These are phyloP conservation scores for Nicotiana knightiana DNA, from an alignment of 257 asterid species.

Conservation along the genomic window DNA sequence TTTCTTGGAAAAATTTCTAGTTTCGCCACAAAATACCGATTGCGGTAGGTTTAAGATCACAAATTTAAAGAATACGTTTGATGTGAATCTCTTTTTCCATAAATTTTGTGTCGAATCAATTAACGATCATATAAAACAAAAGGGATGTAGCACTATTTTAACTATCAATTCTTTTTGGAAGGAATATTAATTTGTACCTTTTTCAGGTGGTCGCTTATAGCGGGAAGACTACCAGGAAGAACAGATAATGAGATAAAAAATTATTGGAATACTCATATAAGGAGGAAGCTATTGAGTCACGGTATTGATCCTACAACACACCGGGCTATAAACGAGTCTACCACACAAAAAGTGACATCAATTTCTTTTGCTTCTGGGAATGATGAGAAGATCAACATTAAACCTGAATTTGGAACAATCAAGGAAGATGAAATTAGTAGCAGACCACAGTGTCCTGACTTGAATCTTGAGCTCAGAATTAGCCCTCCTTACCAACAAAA, in stretches of 20 bases:
- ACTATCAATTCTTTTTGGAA: no score
- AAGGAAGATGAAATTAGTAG: neutral
- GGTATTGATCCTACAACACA: conserved; percentile 86
- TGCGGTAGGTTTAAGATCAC: no score
- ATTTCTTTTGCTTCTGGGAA: conserved; percentile 34
- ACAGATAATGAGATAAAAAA: conserved; percentile 91
- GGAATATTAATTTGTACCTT: no score
- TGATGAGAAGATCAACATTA: neutral
- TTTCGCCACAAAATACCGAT: no score
- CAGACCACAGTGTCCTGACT: conserved; percentile 54
- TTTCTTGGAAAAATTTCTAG: no score
- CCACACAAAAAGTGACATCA: conserved; percentile 11
- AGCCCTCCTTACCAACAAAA: conserved; percentile 56
- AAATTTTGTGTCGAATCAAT: no score
- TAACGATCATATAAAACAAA: no score
- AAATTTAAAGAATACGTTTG: no score
- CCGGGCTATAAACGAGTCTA: conserved; percentile 37
- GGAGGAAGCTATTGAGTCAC: conserved; percentile 62
- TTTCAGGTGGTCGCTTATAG: conserved; percentile 77
- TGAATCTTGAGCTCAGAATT: conserved; percentile 78
- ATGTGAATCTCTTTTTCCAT: no score
- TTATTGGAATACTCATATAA: conserved; percentile 86
- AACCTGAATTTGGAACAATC: neutral
- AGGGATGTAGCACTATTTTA: no score
- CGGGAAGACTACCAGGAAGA: conserved; percentile 85